Percentiles rank a stretch among this genome's conserved stretches.
Evolutionary conservation across 2,329 filamentous ascomycete species (phyloP).

Genomic region (Pyricularia sp.): DNA sequence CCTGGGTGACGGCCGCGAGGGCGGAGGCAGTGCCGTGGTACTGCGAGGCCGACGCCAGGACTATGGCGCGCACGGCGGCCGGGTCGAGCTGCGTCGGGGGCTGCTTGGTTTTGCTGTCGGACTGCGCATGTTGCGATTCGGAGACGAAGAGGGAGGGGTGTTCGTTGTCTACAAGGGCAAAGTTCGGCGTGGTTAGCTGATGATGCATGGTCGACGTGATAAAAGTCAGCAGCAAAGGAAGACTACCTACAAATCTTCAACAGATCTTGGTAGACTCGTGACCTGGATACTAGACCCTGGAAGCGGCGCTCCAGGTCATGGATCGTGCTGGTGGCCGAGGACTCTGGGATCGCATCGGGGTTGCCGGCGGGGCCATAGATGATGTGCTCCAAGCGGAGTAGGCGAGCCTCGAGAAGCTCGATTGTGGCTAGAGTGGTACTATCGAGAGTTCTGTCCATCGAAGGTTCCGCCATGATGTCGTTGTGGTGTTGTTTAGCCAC

Average conservation of each 20-base stretch:
- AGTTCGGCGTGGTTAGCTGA: neutral
- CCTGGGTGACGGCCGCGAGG: slow-evolving; percentile 41
- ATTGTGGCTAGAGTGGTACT: slow-evolving; percentile 46
- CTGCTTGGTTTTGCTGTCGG: slow-evolving; percentile 20
- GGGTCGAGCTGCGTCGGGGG: slow-evolving; percentile 42
- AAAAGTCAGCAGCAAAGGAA: neutral
- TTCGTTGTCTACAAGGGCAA: slow-evolving; percentile 32
- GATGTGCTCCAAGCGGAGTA: slow-evolving; percentile 49
- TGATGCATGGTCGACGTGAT: neutral
- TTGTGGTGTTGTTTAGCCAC: too few relatives aligned
- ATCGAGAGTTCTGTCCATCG: slow-evolving; percentile 29
- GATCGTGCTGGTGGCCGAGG: slow-evolving; percentile 33
- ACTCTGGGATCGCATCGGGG: slow-evolving; percentile 19
- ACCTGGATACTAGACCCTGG: slow-evolving; percentile 34
- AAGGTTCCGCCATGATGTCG: neutral
- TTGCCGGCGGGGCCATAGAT: slow-evolving; percentile 35
- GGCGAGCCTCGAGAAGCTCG: slow-evolving; percentile 47
- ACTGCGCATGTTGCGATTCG: slow-evolving; percentile 16
- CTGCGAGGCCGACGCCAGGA: slow-evolving; percentile 45
- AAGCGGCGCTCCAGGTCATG: slow-evolving; percentile 46
- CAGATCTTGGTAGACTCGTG: slow-evolving; percentile 49
- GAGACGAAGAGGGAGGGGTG: slow-evolving; percentile 47
- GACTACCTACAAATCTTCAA: slow-evolving; percentile 46
- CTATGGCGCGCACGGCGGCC: slow-evolving; percentile 42
- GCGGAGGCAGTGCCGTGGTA: slow-evolving; percentile 48